These are phyloP conservation scores for Tricholoma bakamatsutake DNA, from an alignment of 768 basidiomycete species.

Conservation along the genomic window DNA sequence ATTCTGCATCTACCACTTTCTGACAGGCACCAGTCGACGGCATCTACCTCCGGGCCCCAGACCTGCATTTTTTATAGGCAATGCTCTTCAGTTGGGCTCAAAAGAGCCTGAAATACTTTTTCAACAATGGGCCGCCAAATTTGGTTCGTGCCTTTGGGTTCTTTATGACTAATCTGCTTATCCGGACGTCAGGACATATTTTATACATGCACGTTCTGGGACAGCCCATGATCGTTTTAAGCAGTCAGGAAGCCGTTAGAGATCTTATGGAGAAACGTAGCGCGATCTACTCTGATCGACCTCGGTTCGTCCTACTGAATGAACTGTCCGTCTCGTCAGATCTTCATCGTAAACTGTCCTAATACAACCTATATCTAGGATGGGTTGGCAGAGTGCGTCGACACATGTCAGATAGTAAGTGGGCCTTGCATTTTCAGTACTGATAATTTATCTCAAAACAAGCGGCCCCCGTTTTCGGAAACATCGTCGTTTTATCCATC, in stretches of 20 bases:
- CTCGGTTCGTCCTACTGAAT: conserved; percentile 40
- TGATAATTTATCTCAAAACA: background rate
- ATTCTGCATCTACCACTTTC: conserved; percentile 19
- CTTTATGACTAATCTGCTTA: background rate
- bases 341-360: background rate
- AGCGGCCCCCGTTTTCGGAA: conserved; percentile 48
- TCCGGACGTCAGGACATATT: conserved; percentile 33
- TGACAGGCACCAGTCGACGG: conserved; percentile 14
- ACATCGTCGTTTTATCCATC: conserved; percentile 46
- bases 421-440: background rate
- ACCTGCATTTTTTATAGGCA: conserved; percentile 41
- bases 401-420: conserved; percentile 44
- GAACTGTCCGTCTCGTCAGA: conserved; percentile 34
- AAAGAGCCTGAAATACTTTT: conserved; percentile 35
- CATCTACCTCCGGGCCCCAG: conserved; percentile 44
- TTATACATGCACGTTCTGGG: conserved; percentile 36
- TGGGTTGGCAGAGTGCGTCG: conserved; percentile 44
- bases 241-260: conserved; percentile 35
- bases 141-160: conserved; percentile 29
- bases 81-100: conserved; percentile 37
- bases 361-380: conserved; percentile 23
- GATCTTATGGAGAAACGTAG: conserved; percentile 51
- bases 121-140: conserved; percentile 33
- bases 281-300: conserved; percentile 49
- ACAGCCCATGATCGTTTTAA: conserved; percentile 45